A percentile compares a stretch with the other conserved stretches of the same genome.
Evolutionary conservation across 257 asterid genomes (phyloP).

Genomic region (Voacanga thouarsii): DNA sequence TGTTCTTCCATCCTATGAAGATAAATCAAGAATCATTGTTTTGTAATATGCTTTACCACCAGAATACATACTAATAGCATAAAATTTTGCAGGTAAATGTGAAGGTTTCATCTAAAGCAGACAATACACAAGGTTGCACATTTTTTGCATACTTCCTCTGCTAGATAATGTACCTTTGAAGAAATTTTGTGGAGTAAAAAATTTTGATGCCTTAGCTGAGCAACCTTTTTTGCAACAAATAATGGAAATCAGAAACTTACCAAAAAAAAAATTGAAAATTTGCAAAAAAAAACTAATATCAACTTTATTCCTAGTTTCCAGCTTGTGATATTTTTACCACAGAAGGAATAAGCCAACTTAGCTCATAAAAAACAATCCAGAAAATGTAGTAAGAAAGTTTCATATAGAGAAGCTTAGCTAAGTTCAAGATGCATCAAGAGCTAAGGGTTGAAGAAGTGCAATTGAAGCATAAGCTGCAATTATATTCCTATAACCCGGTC

Average conservation of each 20-base stretch:
- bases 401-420: not conserved
- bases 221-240: conserved; percentile 44
- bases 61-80: not conserved
- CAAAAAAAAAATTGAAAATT: not conserved
- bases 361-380: not conserved
- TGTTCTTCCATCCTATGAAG: conserved; percentile 13
- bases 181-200: conserved; percentile 55
- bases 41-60: not conserved
- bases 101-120: not conserved
- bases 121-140: not conserved
- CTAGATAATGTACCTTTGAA: conserved; percentile 44
- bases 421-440: not conserved
- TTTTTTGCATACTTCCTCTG: not conserved
- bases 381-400: not conserved
- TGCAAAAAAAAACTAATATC: not conserved
- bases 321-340: not conserved
- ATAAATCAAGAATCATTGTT: not conserved
- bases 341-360: not conserved
- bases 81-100: not conserved
- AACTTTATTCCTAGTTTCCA: not conserved
- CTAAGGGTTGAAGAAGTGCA: not conserved
- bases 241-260: not conserved
- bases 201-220: conserved; percentile 65
- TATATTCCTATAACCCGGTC: not conserved
- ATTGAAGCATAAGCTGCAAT: not conserved